Evolutionary conservation across 1,284 basidiomycete genomes (phyloP).

Genomic region (Macrocybe sp.): DNA sequence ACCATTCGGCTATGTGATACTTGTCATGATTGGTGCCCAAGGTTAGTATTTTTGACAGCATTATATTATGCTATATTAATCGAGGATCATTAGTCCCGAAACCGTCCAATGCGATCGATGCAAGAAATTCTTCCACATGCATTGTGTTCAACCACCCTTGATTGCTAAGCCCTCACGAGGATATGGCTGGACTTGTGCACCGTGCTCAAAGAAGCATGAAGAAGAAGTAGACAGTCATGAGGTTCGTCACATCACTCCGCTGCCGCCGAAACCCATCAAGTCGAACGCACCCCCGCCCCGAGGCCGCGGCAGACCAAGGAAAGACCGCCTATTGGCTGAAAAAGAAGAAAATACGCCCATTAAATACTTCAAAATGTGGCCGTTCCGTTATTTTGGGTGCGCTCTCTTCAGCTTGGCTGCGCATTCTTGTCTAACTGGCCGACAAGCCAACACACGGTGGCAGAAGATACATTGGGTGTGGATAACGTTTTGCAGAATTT

Average conservation of each 20-base stretch:
- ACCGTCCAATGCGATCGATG: conserved; percentile 93
- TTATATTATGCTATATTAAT: neutral
- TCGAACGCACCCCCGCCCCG: conserved; percentile 64
- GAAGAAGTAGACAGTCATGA: conserved; percentile 80
- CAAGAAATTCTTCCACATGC: conserved; percentile 94
- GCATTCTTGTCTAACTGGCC: conserved; percentile 11
- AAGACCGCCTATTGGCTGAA: conserved; percentile 62
- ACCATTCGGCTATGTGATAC: conserved; percentile 79
- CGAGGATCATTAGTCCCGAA: conserved; percentile 56
- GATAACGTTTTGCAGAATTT: conserved; percentile 4
- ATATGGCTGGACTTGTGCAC: conserved; percentile 96
- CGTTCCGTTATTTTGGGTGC: conserved; percentile 94
- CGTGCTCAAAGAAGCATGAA: conserved; percentile 85
- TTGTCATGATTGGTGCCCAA: conserved; percentile 85
- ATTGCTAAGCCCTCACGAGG: conserved; percentile 93
- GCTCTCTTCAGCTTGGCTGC: conserved; percentile 18
- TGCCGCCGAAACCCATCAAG: conserved; percentile 44
- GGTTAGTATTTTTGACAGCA: conserved; percentile 42
- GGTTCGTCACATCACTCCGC: conserved; percentile 48
- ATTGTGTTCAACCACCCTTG: conserved; percentile 91
- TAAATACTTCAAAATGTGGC: conserved; percentile 91
- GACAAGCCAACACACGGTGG: conserved; percentile 79
- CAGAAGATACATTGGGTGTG: conserved; percentile 85
- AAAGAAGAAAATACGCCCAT: conserved; percentile 74
- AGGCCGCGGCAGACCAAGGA: conserved; percentile 67